Evolutionary conservation across 768 basidiomycete species (phyloP).

Genomic region (Termitomyces bulborhizus): DNA sequence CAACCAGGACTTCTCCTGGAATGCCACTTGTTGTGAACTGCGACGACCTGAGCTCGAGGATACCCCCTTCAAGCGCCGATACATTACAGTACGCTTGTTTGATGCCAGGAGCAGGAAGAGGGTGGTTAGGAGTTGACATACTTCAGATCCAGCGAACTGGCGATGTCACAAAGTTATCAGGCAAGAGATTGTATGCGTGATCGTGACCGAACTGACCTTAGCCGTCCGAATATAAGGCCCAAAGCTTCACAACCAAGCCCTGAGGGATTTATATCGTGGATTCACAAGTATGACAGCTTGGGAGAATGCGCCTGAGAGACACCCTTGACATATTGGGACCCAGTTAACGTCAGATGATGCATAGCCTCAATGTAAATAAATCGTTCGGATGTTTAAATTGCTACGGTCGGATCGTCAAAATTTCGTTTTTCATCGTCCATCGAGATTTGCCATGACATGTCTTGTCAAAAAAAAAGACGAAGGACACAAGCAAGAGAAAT

Average conservation of each 20-base stretch:
- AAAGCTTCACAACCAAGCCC: neutral
- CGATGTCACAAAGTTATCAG: neutral
- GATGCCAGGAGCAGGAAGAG: slow-evolving; percentile 31
- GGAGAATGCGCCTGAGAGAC: too few species aligned
- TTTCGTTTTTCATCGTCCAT: too few species aligned
- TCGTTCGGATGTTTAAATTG: too few species aligned
- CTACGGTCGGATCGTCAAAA: too few species aligned
- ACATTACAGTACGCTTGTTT: slow-evolving; percentile 47
- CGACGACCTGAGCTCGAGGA: slow-evolving; percentile 31
- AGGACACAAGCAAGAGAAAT: neutral
- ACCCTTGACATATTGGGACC: too few species aligned
- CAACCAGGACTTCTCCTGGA: slow-evolving; percentile 19
- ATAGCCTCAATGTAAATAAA: too few species aligned
- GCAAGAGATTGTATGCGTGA: neutral
- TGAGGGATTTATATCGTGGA: neutral
- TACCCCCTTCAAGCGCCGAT: slow-evolving; percentile 51
- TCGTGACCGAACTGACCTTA: neutral
- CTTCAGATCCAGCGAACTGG: neutral
- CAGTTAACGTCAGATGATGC: neutral
- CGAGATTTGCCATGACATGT: too few species aligned
- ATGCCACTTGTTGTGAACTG: slow-evolving; percentile 29
- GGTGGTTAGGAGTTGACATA: slow-evolving; percentile 8
- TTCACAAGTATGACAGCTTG: too few species aligned
- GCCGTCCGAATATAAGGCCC: neutral
- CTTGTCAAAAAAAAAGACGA: too few species aligned